phyloP scores from a whole-genome alignment of 805 yeast genomes.

The Dipodascus albidus region DNA sequence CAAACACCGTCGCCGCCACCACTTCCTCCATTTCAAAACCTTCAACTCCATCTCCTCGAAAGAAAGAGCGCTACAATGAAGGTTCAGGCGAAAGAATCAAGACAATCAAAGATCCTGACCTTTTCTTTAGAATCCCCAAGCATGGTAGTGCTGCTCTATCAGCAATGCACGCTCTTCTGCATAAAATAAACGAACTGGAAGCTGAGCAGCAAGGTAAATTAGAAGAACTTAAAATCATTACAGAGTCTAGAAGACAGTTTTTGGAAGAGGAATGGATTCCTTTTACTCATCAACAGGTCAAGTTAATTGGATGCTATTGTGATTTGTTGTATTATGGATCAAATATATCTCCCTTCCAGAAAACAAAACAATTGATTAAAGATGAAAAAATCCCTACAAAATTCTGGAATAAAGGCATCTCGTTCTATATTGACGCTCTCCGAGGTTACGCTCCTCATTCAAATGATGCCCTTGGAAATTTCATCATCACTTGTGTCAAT shows the following conservation, averaged over 20 bases:
- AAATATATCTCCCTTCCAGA: constrained; percentile 14
- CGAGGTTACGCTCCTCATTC: constrained; percentile 11
- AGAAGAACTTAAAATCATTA: constrained; percentile 6
- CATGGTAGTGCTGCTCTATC: background rate
- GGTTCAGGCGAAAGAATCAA: background rate
- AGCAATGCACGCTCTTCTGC: background rate
- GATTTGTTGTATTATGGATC: constrained; percentile 17
- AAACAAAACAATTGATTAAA: constrained; percentile 12
- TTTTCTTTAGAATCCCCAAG: background rate
- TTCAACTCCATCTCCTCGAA: background rate
- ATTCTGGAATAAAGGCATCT: constrained; percentile 19
- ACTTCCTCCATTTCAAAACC: background rate
- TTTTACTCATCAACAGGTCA: constrained; percentile 8
- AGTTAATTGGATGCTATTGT: constrained; percentile 14
- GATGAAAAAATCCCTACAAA: constrained; percentile 16
- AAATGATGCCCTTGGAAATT: constrained; percentile 12
- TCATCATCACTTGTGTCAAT: constrained; percentile 14
- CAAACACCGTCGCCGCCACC: background rate
- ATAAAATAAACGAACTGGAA: background rate
- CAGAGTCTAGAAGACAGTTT: constrained; percentile 2
- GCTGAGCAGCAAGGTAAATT: constrained; percentile 8
- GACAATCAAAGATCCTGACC: background rate
- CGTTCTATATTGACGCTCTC: constrained; percentile 16
- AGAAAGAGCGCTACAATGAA: background rate
- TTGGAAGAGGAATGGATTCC: constrained; percentile 1